These are phyloP conservation scores for Leucoagaricus sp. DNA, from an alignment of 1,284 basidiomycete genomes.

Conservation along the genomic window DNA sequence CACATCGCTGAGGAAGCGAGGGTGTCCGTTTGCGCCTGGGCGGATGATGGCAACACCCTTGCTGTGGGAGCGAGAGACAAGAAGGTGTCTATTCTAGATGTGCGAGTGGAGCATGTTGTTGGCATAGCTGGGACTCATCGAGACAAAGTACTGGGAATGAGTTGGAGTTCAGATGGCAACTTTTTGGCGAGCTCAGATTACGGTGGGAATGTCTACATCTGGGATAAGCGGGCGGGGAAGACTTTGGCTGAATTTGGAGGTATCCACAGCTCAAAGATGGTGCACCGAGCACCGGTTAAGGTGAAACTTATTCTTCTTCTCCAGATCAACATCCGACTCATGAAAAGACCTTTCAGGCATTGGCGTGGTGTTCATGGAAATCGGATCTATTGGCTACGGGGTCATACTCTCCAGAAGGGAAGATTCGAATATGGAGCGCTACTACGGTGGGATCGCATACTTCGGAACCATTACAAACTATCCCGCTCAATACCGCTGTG, in stretches of 20 bases:
- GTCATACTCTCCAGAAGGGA: conserved; percentile 38
- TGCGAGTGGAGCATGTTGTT: conserved; percentile 25
- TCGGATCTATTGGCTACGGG: conserved; percentile 42
- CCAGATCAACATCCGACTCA: conserved; percentile 3
- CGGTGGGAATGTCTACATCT: conserved; percentile 36
- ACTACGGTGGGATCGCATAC: conserved; percentile 20
- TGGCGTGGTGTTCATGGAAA: conserved; percentile 45
- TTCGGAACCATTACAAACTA: conserved; percentile 31
- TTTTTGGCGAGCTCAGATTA: conserved; percentile 38
- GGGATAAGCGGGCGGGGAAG: conserved; percentile 39
- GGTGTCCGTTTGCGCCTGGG: conserved; percentile 22
- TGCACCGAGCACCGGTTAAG: conserved; percentile 37
- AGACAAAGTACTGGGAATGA: conserved; percentile 30
- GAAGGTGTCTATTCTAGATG: conserved; percentile 35
- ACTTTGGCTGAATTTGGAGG: conserved; percentile 30
- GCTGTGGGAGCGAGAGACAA: conserved; percentile 16
- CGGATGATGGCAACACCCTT: conserved; percentile 25
- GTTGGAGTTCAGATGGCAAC: conserved; percentile 36
- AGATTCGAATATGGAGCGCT: conserved; percentile 38
- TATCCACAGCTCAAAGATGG: conserved; percentile 30
- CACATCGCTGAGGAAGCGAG: conserved; percentile 9
- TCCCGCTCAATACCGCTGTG: conserved; percentile 37
- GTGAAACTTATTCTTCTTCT: conserved; percentile 23
- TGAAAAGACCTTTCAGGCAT: conserved; percentile 25
- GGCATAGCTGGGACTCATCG: conserved; percentile 28